Evolutionary conservation across 1,284 basidiomycete genomes (phyloP).

Genomic region (Trametes polyzona): DNA sequence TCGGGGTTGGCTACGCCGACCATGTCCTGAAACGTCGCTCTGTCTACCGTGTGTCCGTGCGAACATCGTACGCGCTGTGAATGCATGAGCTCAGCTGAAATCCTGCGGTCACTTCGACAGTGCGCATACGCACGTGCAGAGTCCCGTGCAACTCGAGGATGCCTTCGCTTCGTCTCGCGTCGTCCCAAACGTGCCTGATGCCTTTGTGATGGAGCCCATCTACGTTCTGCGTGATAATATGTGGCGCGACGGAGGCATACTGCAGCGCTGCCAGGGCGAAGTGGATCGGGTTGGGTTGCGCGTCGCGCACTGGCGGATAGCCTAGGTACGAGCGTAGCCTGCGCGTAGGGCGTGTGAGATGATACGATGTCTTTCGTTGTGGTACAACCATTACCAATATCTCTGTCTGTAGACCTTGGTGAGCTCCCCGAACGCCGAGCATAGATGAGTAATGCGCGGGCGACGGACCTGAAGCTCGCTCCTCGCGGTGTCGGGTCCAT

Average conservation of each 20-base stretch:
- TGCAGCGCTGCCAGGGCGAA: slow-evolving; percentile 84
- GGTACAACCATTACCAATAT: slow-evolving; percentile 59
- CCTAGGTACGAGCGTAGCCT: slow-evolving; percentile 87
- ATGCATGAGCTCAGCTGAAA: neutral
- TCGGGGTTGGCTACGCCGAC: slow-evolving; percentile 76
- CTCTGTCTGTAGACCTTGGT: slow-evolving; percentile 54
- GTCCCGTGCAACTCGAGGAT: slow-evolving; percentile 91
- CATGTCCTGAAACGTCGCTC: slow-evolving; percentile 76
- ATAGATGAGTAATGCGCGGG: neutral
- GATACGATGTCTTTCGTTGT: neutral
- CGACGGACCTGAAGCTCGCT: slow-evolving; percentile 61
- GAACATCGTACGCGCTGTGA: slow-evolving; percentile 74
- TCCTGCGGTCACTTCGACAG: too few species aligned
- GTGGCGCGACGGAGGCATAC: slow-evolving; percentile 61
- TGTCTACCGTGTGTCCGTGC: slow-evolving; percentile 66
- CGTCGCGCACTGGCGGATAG: slow-evolving; percentile 79
- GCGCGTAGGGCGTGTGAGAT: neutral
- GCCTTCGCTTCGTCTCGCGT: slow-evolving; percentile 41
- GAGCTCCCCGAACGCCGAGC: neutral
- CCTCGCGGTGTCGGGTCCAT: slow-evolving; percentile 72
- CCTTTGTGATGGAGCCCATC: slow-evolving; percentile 90
- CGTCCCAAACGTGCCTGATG: slow-evolving; percentile 44
- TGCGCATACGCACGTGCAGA: slow-evolving; percentile 62
- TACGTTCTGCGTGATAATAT: slow-evolving; percentile 91
- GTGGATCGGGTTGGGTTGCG: slow-evolving; percentile 87